Percentiles rank a stretch among this genome's conserved stretches.
These are phyloP conservation scores for Melastoma candidum DNA, from an alignment of 441 rosid species.

Conservation along the genomic window DNA sequence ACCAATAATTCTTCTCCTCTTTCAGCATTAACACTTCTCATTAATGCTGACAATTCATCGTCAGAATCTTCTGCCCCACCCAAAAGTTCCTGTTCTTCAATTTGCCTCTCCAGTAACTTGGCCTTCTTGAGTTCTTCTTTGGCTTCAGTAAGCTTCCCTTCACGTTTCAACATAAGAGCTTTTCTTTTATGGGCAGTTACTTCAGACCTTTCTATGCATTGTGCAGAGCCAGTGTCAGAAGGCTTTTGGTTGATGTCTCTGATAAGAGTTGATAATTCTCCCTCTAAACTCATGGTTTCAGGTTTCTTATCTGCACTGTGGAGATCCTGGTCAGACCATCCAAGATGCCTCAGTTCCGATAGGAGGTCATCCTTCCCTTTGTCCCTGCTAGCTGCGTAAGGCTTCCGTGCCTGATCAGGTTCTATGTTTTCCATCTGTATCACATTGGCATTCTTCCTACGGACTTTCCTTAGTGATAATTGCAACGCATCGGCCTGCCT, in stretches of 20 bases:
- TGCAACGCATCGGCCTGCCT: constrained; percentile 81
- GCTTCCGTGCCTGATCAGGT: constrained; percentile 34
- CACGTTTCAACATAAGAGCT: constrained; percentile 78
- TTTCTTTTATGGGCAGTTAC: constrained; percentile 64
- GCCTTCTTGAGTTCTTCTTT: constrained; percentile 92
- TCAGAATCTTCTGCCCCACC: constrained; percentile 74
- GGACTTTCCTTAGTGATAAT: constrained; percentile 44
- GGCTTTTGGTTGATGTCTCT: constrained; percentile 38
- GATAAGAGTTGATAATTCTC: constrained; percentile 72
- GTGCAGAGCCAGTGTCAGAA: constrained; percentile 22
- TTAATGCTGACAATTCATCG: constrained; percentile 76
- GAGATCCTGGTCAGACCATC: constrained; percentile 70
- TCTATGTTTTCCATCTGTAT: constrained; percentile 29
- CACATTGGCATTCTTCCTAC: constrained; percentile 34
- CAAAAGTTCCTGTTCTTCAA: constrained; percentile 81
- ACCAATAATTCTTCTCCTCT: constrained; percentile 38
- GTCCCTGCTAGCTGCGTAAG: constrained; percentile 21
- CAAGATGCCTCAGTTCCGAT: constrained; percentile 68
- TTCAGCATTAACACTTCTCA: constrained; percentile 48
- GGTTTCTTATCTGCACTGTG: constrained; percentile 39
- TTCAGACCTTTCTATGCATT: constrained; percentile 44
- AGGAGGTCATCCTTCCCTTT: constrained; percentile 48
- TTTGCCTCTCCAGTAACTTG: constrained; percentile 75
- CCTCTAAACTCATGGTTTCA: constrained; percentile 54
- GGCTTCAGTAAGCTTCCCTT: constrained; percentile 91